Conservation (phyloP, 106 monocot genomes). For the Vanilla planifolia region DNA sequence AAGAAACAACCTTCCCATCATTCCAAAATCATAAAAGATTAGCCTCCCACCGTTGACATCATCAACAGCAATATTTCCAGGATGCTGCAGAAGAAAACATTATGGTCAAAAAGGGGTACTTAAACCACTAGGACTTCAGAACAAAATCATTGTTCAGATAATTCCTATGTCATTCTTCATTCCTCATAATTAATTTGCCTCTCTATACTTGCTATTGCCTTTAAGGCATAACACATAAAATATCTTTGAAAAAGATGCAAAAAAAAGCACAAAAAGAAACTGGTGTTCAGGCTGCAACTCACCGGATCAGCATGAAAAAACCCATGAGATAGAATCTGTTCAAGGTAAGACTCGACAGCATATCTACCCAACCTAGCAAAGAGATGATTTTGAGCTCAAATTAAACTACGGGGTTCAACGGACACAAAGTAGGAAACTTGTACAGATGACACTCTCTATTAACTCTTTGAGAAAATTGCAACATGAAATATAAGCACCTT, state of each 20-base stretch:
- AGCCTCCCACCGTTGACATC: conserved; percentile 98
- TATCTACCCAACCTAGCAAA: conserved; percentile 78
- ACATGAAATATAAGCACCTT: conserved; percentile 53
- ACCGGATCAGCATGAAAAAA: conserved; percentile 99
- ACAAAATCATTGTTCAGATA: background rate
- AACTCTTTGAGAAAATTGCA: background rate
- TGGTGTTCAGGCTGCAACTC: conserved; percentile 13
- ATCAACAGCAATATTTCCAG: conserved; percentile 99
- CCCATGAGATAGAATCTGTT: conserved; percentile 97
- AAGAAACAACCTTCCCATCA: conserved; percentile 92
- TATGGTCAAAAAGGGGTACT: background rate
- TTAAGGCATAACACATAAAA: background rate
- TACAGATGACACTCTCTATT: background rate
- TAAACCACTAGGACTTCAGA: background rate
- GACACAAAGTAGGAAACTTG: background rate
- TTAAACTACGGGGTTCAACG: background rate
- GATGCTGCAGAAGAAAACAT: conserved; percentile 60
- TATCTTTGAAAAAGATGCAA: background rate
- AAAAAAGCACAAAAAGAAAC: background rate
- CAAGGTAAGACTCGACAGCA: conserved; percentile 96
- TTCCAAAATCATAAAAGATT: conserved; percentile 99
- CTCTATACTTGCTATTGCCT: background rate
- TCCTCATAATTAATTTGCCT: background rate
- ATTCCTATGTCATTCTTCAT: background rate
- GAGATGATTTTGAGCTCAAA: background rate